Conservation (phyloP, 139 green algal species). For the Gonium pectorale region DNA sequence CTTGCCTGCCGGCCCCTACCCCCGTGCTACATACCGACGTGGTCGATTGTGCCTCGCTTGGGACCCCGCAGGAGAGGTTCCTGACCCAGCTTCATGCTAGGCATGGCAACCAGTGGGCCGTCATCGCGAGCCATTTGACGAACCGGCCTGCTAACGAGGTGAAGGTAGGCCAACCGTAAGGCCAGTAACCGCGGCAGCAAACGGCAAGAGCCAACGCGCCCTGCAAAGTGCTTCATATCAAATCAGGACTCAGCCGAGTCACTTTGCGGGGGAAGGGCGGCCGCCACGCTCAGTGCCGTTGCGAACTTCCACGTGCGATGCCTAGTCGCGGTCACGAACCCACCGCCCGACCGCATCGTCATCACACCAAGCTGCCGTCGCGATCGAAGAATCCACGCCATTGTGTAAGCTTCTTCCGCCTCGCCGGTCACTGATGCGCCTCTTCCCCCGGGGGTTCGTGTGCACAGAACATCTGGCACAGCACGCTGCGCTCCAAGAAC, state of each 20-base stretch:
- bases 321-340: background rate
- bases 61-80: background rate
- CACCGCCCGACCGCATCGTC: too few relatives aligned
- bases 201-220: background rate
- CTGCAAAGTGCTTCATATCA: background rate
- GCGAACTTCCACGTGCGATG: background rate
- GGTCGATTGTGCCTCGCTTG: background rate
- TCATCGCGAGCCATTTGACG: background rate
- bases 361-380: too few relatives aligned
- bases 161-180: background rate
- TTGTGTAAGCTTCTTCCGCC: background rate
- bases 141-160: background rate
- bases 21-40: background rate
- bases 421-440: background rate
- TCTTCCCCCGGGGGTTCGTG: background rate
- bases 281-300: background rate
- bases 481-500: constrained; percentile 17
- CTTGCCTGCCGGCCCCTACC: background rate
- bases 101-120: constrained; percentile 1
- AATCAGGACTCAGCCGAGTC: background rate
- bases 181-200: too few relatives aligned
- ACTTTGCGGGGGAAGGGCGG: background rate
- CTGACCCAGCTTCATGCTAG: background rate
- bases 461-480: constrained; percentile 17
- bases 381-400: too few relatives aligned